Conservation (phyloP, 169 alveolate species). For the Plasmodium gallinaceum region DNA sequence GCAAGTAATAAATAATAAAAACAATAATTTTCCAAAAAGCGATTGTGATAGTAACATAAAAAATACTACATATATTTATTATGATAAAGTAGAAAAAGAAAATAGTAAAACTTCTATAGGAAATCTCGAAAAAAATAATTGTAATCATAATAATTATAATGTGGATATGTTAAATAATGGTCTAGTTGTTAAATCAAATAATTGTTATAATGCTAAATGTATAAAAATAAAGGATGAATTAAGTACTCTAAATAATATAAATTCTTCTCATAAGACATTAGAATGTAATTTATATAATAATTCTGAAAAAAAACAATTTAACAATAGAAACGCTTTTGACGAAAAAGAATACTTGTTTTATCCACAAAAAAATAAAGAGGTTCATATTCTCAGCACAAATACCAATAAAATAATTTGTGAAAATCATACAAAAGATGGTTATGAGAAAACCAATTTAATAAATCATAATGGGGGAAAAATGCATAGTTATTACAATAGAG, state of each 20-base stretch:
- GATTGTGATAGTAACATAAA: background rate
- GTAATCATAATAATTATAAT: background rate
- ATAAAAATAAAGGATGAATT: slow-evolving; percentile 3
- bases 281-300: slow-evolving; percentile 13
- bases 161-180: background rate
- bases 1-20: background rate
- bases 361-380: no score
- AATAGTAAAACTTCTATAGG: background rate
- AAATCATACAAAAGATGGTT: no score
- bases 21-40: background rate
- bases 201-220: slow-evolving; percentile 2
- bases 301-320: background rate
- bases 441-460: no score
- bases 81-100: background rate
- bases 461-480: no score
- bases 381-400: no score
- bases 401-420: no score
- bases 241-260: background rate
- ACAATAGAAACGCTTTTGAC: background rate
- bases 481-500: background rate
- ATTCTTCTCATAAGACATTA: background rate
- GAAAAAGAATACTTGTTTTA: background rate
- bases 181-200: background rate
- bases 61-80: background rate
- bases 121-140: background rate